These are phyloP conservation scores for Pulveroboletus frians DNA, from an alignment of 768 basidiomycete species.

Conservation along the genomic window DNA sequence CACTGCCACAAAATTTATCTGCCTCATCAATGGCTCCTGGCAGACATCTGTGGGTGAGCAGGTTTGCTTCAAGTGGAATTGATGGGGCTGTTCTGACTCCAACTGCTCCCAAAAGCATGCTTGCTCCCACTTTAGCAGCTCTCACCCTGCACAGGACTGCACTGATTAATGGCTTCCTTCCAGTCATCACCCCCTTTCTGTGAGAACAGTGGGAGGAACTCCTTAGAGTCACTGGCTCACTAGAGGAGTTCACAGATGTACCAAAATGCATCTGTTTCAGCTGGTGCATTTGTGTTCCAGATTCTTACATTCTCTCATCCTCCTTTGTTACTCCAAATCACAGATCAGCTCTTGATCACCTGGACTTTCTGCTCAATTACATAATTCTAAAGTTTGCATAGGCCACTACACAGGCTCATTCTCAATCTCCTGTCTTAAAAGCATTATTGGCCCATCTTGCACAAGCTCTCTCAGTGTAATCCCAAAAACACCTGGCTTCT, in stretches of 20 bases:
- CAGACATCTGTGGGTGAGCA: too few species aligned
- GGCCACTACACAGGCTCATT: conserved; percentile 27
- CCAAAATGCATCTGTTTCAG: background rate
- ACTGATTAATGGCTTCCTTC: background rate
- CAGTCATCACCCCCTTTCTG: background rate
- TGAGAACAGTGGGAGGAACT: background rate
- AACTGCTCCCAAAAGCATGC: too few species aligned
- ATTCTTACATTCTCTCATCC: background rate
- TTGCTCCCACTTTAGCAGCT: background rate
- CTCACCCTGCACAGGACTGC: background rate
- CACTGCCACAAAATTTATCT: too few species aligned
- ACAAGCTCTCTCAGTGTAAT: background rate
- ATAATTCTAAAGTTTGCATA: conserved; percentile 29
- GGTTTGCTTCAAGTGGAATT: too few species aligned
- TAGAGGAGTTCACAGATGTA: background rate
- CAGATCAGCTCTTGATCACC: background rate
- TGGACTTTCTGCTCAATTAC: conserved; percentile 28
- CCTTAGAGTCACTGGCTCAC: background rate
- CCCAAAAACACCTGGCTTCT: background rate
- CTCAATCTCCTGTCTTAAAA: background rate
- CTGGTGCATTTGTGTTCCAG: background rate
- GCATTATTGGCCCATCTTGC: background rate
- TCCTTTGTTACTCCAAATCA: background rate
- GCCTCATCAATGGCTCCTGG: too few species aligned
- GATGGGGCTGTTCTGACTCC: too few species aligned